A percentile compares a stretch with the other conserved stretches of the same genome.
These are phyloP conservation scores for Fusarium sp. DNA, from an alignment of 2,329 filamentous ascomycete genomes.

Conservation along the genomic window DNA sequence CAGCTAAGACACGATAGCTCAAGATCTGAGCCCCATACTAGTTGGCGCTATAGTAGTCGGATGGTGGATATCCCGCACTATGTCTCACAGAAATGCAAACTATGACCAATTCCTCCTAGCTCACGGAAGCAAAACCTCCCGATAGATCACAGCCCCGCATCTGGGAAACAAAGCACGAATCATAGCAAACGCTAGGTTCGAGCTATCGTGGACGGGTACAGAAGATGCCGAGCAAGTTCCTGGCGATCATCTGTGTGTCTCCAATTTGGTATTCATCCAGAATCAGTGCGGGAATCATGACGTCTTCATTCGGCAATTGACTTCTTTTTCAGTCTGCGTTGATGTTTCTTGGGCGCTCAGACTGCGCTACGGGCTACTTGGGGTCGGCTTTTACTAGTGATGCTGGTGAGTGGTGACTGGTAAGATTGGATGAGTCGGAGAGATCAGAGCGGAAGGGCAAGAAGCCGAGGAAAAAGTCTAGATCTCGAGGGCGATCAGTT, in stretches of 20 bases:
- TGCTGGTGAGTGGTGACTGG: too few species aligned
- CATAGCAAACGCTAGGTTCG: slow-evolving; percentile 7
- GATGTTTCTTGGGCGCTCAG: slow-evolving; percentile 7
- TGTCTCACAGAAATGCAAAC: slow-evolving; percentile 22
- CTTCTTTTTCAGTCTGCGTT: neutral
- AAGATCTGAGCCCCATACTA: neutral
- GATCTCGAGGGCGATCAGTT: neutral
- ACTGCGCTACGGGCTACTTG: neutral
- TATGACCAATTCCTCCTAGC: slow-evolving; percentile 17
- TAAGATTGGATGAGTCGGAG: neutral
- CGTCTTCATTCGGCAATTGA: slow-evolving; percentile 3
- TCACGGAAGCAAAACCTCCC: slow-evolving; percentile 22
- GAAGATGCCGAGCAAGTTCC: slow-evolving; percentile 31
- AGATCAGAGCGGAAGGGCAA: slow-evolving; percentile 13
- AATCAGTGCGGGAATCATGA: neutral
- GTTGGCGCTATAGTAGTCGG: neutral
- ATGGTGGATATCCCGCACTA: slow-evolving; percentile 6
- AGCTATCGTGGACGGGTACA: slow-evolving; percentile 19
- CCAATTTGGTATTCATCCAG: neutral
- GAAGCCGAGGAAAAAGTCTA: slow-evolving; percentile 11
- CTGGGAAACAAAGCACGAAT: slow-evolving; percentile 9
- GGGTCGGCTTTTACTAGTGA: neutral
- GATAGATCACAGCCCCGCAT: slow-evolving; percentile 2
- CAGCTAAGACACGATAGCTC: neutral
- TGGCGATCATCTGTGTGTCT: slow-evolving; percentile 26